These are phyloP conservation scores for Scedosporium minutisporum DNA, from an alignment of 2,329 filamentous ascomycete genomes.

Conservation along the genomic window DNA sequence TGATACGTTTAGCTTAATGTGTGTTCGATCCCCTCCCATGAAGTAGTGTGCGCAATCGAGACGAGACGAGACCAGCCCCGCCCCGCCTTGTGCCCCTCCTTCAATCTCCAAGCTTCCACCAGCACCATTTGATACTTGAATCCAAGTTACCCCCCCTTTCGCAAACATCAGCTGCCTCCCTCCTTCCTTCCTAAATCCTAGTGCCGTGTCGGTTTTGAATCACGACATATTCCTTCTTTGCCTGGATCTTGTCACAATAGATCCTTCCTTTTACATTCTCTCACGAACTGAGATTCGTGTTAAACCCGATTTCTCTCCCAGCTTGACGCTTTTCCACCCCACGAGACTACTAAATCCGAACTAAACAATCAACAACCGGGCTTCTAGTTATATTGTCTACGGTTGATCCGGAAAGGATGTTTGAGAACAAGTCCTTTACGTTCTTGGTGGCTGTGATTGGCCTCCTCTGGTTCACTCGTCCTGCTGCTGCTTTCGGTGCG, in stretches of 20 bases:
- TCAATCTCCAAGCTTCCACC: background rate
- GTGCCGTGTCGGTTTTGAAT: background rate
- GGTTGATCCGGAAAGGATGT: slow-evolving; percentile 26
- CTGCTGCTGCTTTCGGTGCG: slow-evolving; percentile 71
- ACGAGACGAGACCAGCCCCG: background rate
- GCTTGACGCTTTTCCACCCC: background rate
- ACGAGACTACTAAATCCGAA: background rate
- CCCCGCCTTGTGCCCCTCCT: background rate
- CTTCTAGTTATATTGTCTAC: background rate
- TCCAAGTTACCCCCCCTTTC: background rate
- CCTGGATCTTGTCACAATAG: background rate
- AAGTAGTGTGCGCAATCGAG: background rate
- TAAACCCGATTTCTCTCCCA: background rate
- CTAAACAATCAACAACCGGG: background rate
- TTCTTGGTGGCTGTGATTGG: slow-evolving; percentile 47
- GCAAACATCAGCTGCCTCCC: background rate
- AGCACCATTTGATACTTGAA: background rate
- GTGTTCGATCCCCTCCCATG: background rate
- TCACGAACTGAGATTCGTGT: background rate
- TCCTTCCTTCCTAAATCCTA: background rate
- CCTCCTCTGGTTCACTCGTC: slow-evolving; percentile 57
- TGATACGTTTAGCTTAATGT: background rate
- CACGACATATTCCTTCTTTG: background rate
- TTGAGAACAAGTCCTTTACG: slow-evolving; percentile 36
- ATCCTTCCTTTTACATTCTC: background rate